Evolutionary conservation across 78 protist species (phyloP).

Genomic region (Dictyostelium intermedium): DNA sequence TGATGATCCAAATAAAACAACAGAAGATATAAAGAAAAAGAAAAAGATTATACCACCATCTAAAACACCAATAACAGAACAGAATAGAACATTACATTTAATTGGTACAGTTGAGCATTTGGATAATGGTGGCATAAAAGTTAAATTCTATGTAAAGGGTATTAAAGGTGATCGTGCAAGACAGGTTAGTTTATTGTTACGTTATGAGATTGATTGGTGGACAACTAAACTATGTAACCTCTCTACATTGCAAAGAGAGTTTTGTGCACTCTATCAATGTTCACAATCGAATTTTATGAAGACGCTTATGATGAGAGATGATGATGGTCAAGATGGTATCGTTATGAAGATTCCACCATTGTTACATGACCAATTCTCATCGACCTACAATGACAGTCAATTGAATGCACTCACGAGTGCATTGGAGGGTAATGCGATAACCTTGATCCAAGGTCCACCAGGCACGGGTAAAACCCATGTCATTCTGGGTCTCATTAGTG

Average conservation of each 20-base stretch:
- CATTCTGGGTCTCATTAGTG: constrained; percentile 66
- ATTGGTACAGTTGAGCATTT: constrained; percentile 72
- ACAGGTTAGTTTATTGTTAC: constrained; percentile 10
- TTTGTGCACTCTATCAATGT: constrained; percentile 18
- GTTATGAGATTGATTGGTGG: constrained; percentile 75
- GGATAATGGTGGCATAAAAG: constrained; percentile 66
- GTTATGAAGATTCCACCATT: constrained; percentile 66
- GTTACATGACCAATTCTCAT: constrained; percentile 15
- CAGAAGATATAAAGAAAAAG: constrained; percentile 19
- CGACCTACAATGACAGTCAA: constrained; percentile 37
- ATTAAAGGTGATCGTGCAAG: constrained; percentile 16
- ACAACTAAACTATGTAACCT: constrained; percentile 64
- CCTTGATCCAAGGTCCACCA: constrained; percentile 82
- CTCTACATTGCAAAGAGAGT: constrained; percentile 72
- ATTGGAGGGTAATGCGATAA: constrained; percentile 28
- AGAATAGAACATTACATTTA: constrained; percentile 39
- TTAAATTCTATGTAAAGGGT: constrained; percentile 32
- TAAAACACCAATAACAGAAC: constrained; percentile 21
- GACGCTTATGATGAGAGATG: constrained; percentile 26
- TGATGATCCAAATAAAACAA: constrained; percentile 60
- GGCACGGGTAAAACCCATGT: constrained; percentile 78
- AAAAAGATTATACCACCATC: constrained; percentile 62
- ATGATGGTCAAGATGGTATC: background rate
- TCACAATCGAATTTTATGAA: constrained; percentile 52
- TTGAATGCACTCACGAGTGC: constrained; percentile 60